Evolutionary conservation across 208 protist genomes (phyloP).

Genomic region (Ichthyophonus hoferi): DNA sequence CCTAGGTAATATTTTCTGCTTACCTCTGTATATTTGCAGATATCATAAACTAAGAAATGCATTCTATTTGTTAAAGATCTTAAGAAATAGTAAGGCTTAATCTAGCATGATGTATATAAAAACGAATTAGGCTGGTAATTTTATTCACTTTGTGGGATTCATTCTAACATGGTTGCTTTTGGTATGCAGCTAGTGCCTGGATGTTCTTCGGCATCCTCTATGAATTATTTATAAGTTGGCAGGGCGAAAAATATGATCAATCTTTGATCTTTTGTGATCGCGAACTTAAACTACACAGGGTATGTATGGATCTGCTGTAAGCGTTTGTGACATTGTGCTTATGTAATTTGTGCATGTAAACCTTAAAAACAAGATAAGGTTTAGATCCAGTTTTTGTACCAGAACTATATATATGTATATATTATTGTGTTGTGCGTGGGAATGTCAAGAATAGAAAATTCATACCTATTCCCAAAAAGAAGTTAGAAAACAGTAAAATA

Average conservation of each 20-base stretch:
- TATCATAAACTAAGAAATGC: no score
- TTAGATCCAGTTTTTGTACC: no score
- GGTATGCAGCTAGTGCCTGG: not conserved
- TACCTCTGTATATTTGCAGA: not conserved
- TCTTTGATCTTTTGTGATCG: not conserved
- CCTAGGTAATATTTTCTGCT: not conserved
- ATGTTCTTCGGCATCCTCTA: not conserved
- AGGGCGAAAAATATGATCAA: not conserved
- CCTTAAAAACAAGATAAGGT: no score
- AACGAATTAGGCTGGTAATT: not conserved
- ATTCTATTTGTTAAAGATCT: not conserved
- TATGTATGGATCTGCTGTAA: not conserved
- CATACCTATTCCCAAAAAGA: no score
- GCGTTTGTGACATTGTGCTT: not conserved
- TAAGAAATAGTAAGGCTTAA: not conserved
- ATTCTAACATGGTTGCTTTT: not conserved
- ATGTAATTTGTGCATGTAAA: no score
- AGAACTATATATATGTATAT: no score
- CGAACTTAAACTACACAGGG: not conserved
- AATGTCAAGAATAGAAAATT: no score
- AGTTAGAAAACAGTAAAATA: no score
- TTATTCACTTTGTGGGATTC: not conserved
- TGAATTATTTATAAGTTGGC: not conserved
- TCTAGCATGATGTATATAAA: not conserved
- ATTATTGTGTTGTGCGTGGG: no score